Evolutionary conservation across 129 eudicot genomes (phyloP).

Genomic region (Tanacetum coccineum): DNA sequence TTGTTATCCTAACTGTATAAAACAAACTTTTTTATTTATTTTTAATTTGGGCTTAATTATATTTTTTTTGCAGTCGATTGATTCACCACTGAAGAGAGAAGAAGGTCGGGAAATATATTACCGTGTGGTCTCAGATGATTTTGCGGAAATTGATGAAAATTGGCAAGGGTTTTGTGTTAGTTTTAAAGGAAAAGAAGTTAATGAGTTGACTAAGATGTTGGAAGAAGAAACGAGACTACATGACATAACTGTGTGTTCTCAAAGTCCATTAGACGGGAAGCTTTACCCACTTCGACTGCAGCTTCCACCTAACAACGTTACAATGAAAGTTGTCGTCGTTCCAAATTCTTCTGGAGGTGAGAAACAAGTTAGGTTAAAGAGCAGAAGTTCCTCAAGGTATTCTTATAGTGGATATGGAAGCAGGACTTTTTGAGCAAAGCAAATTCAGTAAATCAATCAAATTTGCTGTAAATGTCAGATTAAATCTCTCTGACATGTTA

Average conservation of each 20-base stretch:
- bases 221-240: conserved; percentile 61
- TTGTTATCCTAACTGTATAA: not conserved
- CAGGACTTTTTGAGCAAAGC: conserved; percentile 15
- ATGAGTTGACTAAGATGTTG: conserved; percentile 57
- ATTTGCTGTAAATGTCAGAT: conserved; percentile 5
- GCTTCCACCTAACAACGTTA: conserved; percentile 76
- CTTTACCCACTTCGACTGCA: conserved; percentile 76
- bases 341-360: conserved; percentile 50
- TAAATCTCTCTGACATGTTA: not conserved
- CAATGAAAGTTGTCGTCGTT: conserved; percentile 81
- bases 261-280: conserved; percentile 74
- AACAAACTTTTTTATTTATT: not conserved
- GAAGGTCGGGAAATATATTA: conserved; percentile 71
- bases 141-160: conserved; percentile 47
- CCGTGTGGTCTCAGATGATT: conserved; percentile 48
- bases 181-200: conserved; percentile 65
- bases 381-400: conserved; percentile 20
- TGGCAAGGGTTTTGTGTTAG: conserved; percentile 44
- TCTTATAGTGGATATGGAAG: conserved; percentile 14
- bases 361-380: conserved; percentile 29
- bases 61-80: conserved; percentile 45
- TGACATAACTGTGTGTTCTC: conserved; percentile 55
- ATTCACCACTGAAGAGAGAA: conserved; percentile 49
- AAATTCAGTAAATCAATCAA: conserved; percentile 18
- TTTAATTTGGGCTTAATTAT: not conserved